phyloP scores from a whole-genome alignment of 208 protist genomes.

The Angomonas ambiguus region DNA sequence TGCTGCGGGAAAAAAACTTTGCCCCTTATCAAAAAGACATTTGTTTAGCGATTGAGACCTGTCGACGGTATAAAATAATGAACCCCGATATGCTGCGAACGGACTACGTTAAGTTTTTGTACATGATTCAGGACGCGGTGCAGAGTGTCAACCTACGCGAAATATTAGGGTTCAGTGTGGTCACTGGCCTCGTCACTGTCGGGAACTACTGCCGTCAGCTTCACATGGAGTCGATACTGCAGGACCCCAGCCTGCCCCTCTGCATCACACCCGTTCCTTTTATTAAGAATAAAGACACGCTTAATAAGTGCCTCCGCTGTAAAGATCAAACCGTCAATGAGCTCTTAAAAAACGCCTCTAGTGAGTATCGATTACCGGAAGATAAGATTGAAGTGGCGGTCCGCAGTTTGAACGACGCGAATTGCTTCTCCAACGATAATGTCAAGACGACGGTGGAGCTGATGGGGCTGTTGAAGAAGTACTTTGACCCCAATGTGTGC shows the following conservation, averaged over 20 bases:
- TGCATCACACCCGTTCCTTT: constrained; percentile 89
- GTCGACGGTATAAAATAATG: constrained; percentile 92
- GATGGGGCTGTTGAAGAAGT: constrained; percentile 59
- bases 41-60: constrained; percentile 71
- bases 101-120: constrained; percentile 92
- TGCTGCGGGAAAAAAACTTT: constrained; percentile 65
- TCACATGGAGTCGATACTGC: constrained; percentile 53
- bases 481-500: constrained; percentile 64
- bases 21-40: constrained; percentile 64
- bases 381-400: constrained; percentile 76
- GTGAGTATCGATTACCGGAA: constrained; percentile 16
- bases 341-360: constrained; percentile 62
- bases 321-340: constrained; percentile 81
- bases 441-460: constrained; percentile 67
- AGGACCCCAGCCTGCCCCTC: constrained; percentile 64
- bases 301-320: constrained; percentile 81
- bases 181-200: constrained; percentile 76
- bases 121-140: constrained; percentile 89
- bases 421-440: constrained; percentile 89
- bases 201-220: constrained; percentile 49
- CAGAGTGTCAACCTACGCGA: constrained; percentile 64
- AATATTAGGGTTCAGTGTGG: constrained; percentile 71
- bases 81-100: constrained; percentile 92
- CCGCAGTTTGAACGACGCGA: constrained; percentile 88
- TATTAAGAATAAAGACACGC: constrained; percentile 47